Evolutionary conservation across 345 rosid species (phyloP), one percentile per base, ranked within the genome.

Genomic region (Gossypioides kirkii): DNA sequence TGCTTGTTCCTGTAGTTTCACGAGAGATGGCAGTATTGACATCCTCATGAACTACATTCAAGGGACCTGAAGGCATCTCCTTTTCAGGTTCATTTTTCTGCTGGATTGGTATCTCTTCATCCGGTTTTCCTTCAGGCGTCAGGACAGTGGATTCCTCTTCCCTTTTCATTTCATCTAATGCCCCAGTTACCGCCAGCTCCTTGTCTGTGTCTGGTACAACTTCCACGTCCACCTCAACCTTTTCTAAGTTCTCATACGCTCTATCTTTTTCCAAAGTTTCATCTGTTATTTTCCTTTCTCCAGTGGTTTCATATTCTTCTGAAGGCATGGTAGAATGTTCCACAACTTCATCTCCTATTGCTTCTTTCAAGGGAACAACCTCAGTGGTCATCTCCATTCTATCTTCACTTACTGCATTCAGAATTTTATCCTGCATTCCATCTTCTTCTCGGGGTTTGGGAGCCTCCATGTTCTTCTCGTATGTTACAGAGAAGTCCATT

Each of bases 251-350:
- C 71, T 60, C 79, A 62, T 50, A 2, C 6, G 59, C 49, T 23
- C 74, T 56, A 22, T 23, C 14, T 50, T 26, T 50, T 43, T 36
- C 70, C 61, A 56, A 52, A 20, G 72, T 47, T 43, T 73, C 64
- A 32, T 74, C 73, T 54, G 20, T 23, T 71, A 49, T 32, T 42
- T 70, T 62, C 11, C 45, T 79, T 47, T 58, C 83, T 77, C 73
- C 72, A 13, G 6, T 53, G 32, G 53, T 26, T 54, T 72, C 71
- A 47, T 47, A 26, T 69, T 73, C 82, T 59, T 74, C 61, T 38
- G 80, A 52, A 76, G 71, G 53, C 16, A 62, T 10, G 70, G 32
- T 25, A 25, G 66, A 64, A 28, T 28, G 13, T 71, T 74, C 77
- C 43, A 20, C 60, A 26, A 47, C 36, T 25, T 69, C 76, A 25